Evolutionary conservation across 2,329 filamentous ascomycete species (phyloP).

Genomic region (Nectriaceae sp.): DNA sequence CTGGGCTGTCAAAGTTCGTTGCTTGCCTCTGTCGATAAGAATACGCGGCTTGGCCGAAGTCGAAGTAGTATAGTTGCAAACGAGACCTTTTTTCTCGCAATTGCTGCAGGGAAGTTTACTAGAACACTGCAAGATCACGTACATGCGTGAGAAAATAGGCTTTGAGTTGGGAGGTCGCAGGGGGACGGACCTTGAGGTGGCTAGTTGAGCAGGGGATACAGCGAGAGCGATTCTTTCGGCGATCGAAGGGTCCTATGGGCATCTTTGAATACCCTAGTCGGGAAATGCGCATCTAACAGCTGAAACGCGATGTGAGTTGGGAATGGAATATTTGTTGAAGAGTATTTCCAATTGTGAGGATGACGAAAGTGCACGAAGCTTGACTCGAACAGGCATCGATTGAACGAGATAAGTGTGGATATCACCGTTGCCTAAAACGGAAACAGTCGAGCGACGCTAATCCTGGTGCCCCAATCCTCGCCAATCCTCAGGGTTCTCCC

Average conservation of each 20-base stretch:
- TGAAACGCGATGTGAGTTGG: neutral
- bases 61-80: conserved; percentile 23
- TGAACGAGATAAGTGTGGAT: conserved; percentile 12
- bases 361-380: neutral
- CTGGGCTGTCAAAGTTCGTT: neutral
- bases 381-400: conserved; percentile 18
- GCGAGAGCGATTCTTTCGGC: conserved; percentile 32
- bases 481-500: too few species aligned
- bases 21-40: conserved; percentile 19
- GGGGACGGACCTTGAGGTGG: conserved; percentile 34
- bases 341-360: neutral
- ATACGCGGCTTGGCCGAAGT: conserved; percentile 13
- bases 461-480: too few species aligned
- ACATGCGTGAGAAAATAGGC: too few species aligned
- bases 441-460: conserved; percentile 26
- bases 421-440: conserved; percentile 16
- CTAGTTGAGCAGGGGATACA: conserved; percentile 33
- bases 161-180: neutral
- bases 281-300: neutral
- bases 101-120: conserved; percentile 32
- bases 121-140: conserved; percentile 32
- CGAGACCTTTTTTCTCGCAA: conserved; percentile 26
- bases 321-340: neutral
- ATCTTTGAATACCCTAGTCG: conserved; percentile 13
- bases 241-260: conserved; percentile 36